Conservation (phyloP, 163 green algal genomes). For the Scenedesmus sp. region DNA sequence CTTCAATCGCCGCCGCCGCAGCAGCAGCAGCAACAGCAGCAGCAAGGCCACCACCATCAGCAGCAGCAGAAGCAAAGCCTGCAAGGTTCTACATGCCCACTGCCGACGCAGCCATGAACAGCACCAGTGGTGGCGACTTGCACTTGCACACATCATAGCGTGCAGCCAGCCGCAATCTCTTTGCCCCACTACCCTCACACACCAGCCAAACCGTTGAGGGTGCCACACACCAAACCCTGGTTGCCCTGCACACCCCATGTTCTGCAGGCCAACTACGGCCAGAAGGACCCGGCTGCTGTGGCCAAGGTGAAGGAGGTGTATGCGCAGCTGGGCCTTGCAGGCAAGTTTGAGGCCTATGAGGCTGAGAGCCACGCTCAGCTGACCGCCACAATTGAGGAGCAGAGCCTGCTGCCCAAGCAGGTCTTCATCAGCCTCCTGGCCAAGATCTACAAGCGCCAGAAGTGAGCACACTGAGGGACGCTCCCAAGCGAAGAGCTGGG, state of each 20-base stretch:
- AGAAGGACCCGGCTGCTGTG: conserved; percentile 81
- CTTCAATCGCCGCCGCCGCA: neutral
- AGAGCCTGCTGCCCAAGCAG: conserved; percentile 84
- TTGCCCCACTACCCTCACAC: neutral
- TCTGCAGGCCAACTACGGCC: conserved; percentile 96
- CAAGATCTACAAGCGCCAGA: conserved; percentile 99
- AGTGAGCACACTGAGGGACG: too few species aligned
- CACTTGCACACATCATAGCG: too few species aligned
- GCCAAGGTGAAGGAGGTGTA: conserved; percentile 94
- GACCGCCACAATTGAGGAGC: conserved; percentile 80
- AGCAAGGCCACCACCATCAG: too few species aligned
- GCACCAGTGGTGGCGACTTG: too few species aligned
- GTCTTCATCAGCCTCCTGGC: conserved; percentile 92
- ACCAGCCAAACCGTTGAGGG: too few species aligned
- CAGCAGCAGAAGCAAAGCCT: too few species aligned
- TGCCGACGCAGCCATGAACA: too few species aligned
- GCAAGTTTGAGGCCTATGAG: conserved; percentile 92
- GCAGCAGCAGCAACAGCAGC: neutral
- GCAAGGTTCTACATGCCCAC: too few species aligned
- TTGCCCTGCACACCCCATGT: neutral
- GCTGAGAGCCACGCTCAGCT: conserved; percentile 84
- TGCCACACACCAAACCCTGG: neutral
- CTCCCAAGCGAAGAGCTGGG: too few species aligned
- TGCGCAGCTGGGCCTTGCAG: conserved; percentile 88
- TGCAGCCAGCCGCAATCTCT: neutral